Base-by-base conservation (phyloP, 2,329 filamentous ascomycete species). In the Knoxdaviesia proteae region DNA sequence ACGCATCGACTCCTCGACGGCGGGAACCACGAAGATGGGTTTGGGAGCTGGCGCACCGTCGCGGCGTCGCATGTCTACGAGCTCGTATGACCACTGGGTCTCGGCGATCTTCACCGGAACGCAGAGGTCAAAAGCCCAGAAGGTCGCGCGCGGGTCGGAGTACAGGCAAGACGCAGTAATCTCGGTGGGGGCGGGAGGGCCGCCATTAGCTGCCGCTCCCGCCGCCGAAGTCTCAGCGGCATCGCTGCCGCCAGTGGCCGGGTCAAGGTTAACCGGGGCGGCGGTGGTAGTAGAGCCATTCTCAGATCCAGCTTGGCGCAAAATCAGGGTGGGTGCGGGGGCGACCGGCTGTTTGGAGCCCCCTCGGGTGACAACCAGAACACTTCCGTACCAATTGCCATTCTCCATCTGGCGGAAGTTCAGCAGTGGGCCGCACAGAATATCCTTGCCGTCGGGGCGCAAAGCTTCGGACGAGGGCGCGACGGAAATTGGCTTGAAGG, bases 41-140 rank as follows among this genome's bases (percentile, higher is more conserved):
- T 20, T 20, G 20, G 20, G 20, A 20, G 20, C 20, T 20, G 20
- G 20, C 20, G 20, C 20, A 20, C 20, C 20, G 41, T 50, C 73
- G 62, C 69, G 93, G 20, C 20, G 20, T 20, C 20, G 68, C 53
- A 90, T 61, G 9, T 70, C 71, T 6, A 74, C 71, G 46, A 94
- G 71, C 29, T 64, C 64, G 60, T 94, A 94, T 51, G 80, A 72
- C 77, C 84, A 94, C 54, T 72, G 70, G 44, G 76, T 68, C 63
- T 94, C 84, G 46, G 58, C 61, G 9, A 66, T 58, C 42, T 73
- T 72, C 47, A 98, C 71, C 48, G 87, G 81, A 35, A 94, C 73
- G 50, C 77, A 69, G 33, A 98, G 58, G 51, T 80, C 79, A 60
- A 96, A 98, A 45, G 79, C 72, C 90, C 90, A 98, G 58, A 98